Percentiles rank a stretch among this genome's conserved stretches.
These are phyloP conservation scores for Rosa chinensis DNA, from an alignment of 306 rosid genomes.

Conservation along the genomic window DNA sequence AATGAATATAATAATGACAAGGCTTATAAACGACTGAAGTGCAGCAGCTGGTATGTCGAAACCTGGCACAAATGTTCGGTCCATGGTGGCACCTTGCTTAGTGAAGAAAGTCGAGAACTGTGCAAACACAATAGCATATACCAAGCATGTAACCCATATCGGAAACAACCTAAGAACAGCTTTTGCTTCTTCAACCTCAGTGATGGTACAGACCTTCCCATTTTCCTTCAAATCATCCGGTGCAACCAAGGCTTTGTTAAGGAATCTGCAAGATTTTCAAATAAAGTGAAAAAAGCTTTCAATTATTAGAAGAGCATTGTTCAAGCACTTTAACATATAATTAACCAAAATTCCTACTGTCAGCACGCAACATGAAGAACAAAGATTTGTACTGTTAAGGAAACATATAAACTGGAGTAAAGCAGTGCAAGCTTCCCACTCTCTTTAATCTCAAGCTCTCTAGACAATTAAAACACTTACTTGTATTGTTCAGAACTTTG, in stretches of 20 bases:
- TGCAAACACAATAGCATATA: constrained; percentile 37
- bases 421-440: background rate
- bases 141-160: constrained; percentile 49
- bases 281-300: too few species aligned
- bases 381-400: background rate
- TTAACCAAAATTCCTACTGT: background rate
- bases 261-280: constrained; percentile 33
- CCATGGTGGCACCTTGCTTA: constrained; percentile 60
- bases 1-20: constrained; percentile 33
- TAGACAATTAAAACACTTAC: constrained; percentile 24
- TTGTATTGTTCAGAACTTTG: constrained; percentile 36
- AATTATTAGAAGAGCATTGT: background rate
- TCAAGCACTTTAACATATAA: background rate
- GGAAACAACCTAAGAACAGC: constrained; percentile 40
- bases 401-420: background rate
- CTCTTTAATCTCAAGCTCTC: background rate
- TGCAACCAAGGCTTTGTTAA: constrained; percentile 43
- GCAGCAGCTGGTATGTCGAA: constrained; percentile 59
- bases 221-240: constrained; percentile 25
- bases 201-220: constrained; percentile 15
- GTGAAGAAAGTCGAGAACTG: constrained; percentile 53
- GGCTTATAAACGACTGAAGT: constrained; percentile 40
- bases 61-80: constrained; percentile 42
- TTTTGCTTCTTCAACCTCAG: constrained; percentile 55
- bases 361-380: background rate